phyloP scores from a whole-genome alignment of 1,139 yeast species.

The Protomyces gravidus region DNA sequence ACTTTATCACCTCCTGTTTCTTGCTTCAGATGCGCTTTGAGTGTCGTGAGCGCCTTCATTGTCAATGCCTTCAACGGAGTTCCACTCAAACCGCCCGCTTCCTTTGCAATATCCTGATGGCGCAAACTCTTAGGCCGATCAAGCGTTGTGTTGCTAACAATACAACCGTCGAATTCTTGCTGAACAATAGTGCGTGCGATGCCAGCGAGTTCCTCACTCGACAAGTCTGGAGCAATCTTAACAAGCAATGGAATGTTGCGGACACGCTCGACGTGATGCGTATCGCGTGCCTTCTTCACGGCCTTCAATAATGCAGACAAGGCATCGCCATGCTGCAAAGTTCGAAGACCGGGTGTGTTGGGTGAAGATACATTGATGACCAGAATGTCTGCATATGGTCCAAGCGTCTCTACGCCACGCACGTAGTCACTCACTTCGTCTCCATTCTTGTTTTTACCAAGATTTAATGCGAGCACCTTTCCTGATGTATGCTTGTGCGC shows the following conservation, averaged over 20 bases:
- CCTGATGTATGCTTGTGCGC: conserved; percentile 42
- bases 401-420: conserved; percentile 74
- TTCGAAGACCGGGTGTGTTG: conserved; percentile 90
- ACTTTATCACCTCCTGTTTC: neutral
- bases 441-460: conserved; percentile 88
- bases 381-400: conserved; percentile 79
- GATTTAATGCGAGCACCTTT: conserved; percentile 70
- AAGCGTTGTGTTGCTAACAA: conserved; percentile 86
- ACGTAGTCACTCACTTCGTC: conserved; percentile 85
- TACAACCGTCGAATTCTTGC: conserved; percentile 83
- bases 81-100: conserved; percentile 89
- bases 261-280: conserved; percentile 37
- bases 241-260: conserved; percentile 60
- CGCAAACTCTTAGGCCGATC: conserved; percentile 47
- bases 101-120: conserved; percentile 47
- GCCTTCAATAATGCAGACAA: conserved; percentile 61
- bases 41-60: conserved; percentile 60
- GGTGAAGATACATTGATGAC: conserved; percentile 95
- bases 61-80: conserved; percentile 82
- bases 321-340: conserved; percentile 72
- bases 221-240: conserved; percentile 88
- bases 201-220: conserved; percentile 72
- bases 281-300: conserved; percentile 43
- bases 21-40: conserved; percentile 54
- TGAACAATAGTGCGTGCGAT: conserved; percentile 76